These are phyloP conservation scores for Boletus chippewaensis DNA, from an alignment of 1,284 basidiomycete genomes.

Conservation along the genomic window DNA sequence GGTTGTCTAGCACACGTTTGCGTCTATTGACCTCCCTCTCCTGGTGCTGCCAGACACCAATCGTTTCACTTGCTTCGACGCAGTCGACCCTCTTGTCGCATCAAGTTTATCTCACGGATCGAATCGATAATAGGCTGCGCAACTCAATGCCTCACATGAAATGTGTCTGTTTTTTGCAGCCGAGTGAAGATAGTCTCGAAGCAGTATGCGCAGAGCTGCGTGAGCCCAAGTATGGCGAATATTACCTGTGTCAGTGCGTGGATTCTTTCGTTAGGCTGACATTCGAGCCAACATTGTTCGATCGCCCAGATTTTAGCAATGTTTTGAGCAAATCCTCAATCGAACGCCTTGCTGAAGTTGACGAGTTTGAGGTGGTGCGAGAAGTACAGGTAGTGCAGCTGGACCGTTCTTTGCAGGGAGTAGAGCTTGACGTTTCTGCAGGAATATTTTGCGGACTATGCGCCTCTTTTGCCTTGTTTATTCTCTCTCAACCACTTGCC, in stretches of 20 bases:
- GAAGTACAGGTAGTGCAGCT: constrained; percentile 77
- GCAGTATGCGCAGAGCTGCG: constrained; percentile 79
- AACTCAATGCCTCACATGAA: constrained; percentile 94
- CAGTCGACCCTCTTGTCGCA: constrained; percentile 93
- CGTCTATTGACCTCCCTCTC: constrained; percentile 4
- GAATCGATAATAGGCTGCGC: constrained; percentile 86
- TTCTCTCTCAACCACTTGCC: constrained; percentile 86
- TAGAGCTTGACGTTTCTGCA: constrained; percentile 27
- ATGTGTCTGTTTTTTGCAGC: constrained; percentile 90
- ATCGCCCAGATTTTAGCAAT: constrained; percentile 84
- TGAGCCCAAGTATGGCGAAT: constrained; percentile 92
- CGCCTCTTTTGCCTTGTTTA: constrained; percentile 78
- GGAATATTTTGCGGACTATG: constrained; percentile 97
- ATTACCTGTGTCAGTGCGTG: constrained; percentile 94
- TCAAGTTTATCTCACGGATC: constrained; percentile 96
- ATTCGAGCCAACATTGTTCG: constrained; percentile 16
- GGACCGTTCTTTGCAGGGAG: not conserved
- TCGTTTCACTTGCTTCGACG: constrained; percentile 91
- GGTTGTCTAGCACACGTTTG: constrained; percentile 19
- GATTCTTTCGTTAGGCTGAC: constrained; percentile 33
- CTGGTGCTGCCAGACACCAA: constrained; percentile 70
- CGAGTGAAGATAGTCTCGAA: constrained; percentile 73
- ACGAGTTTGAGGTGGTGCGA: constrained; percentile 93
- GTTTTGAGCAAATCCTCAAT: constrained; percentile 86
- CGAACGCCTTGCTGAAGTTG: constrained; percentile 89